These are phyloP conservation scores for Aspergillus ochraceoroseus DNA, from an alignment of 2,329 filamentous ascomycete genomes.

Conservation along the genomic window DNA sequence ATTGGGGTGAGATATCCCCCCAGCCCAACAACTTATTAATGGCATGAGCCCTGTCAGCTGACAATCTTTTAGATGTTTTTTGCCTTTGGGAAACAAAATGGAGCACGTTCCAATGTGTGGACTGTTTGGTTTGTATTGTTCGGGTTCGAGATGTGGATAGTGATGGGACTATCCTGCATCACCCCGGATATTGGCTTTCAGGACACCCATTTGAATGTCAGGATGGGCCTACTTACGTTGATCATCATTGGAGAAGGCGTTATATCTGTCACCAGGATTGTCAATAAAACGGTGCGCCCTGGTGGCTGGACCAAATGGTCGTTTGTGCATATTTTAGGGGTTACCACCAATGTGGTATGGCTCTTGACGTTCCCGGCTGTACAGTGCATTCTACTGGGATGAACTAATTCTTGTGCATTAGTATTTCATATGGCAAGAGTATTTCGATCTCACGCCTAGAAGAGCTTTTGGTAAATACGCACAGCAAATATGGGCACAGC, in stretches of 20 bases:
- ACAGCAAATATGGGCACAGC: constrained; percentile 51
- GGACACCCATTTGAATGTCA: constrained; percentile 58
- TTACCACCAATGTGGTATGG: constrained; percentile 37
- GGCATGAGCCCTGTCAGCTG: constrained; percentile 1
- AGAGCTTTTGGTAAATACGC: constrained; percentile 50
- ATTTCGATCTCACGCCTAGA: constrained; percentile 54
- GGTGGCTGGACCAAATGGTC: constrained; percentile 41
- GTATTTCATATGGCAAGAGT: constrained; percentile 60
- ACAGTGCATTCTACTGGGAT: background rate
- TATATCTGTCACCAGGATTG: constrained; percentile 54
- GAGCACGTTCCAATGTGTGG: constrained; percentile 36
- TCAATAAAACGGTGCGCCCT: constrained; percentile 48
- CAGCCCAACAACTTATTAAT: background rate
- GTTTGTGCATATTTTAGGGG: constrained; percentile 38
- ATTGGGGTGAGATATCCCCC: constrained; percentile 23
- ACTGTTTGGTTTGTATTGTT: constrained; percentile 55
- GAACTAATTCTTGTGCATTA: constrained; percentile 17
- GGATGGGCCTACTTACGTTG: constrained; percentile 60
- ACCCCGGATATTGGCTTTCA: constrained; percentile 58
- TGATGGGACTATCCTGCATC: constrained; percentile 51
- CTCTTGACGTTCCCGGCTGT: background rate
- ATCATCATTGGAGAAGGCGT: constrained; percentile 64
- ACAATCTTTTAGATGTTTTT: constrained; percentile 31
- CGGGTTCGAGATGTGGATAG: constrained; percentile 49
- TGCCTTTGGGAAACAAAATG: constrained; percentile 26